A percentile compares a stretch with the other conserved stretches of the same genome.
These are phyloP conservation scores for Heritiera littoralis DNA, from an alignment of 345 rosid species.

Conservation along the genomic window DNA sequence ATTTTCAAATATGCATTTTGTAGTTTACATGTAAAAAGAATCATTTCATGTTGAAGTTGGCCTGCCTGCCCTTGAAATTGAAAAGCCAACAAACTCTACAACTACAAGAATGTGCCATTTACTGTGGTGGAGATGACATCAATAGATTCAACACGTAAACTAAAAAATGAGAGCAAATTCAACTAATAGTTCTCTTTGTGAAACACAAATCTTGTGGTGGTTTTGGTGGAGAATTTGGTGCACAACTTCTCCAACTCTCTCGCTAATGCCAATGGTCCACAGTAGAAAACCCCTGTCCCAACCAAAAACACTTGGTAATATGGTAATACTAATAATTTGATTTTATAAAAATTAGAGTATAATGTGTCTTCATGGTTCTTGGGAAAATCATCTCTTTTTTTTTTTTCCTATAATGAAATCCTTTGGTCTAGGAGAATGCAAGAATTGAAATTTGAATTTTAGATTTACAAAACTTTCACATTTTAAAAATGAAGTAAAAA, in stretches of 20 bases:
- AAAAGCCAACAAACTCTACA: background rate
- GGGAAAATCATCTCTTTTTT: too few relatives aligned
- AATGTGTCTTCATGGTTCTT: too few relatives aligned
- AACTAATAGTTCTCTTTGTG: conserved; percentile 56
- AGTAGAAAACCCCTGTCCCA: conserved; percentile 52
- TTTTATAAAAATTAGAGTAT: too few relatives aligned
- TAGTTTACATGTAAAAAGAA: background rate
- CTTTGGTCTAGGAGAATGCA: too few relatives aligned
- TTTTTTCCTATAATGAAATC: too few relatives aligned
- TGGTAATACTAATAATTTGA: too few relatives aligned
- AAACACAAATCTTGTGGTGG: conserved; percentile 52
- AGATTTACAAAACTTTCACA: too few relatives aligned
- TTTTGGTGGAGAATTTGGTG: conserved; percentile 51
- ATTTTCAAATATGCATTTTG: background rate
- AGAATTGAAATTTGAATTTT: too few relatives aligned
- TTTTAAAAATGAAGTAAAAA: too few relatives aligned
- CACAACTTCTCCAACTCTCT: conserved; percentile 50
- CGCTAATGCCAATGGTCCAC: conserved; percentile 49
- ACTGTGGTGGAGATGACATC: background rate
- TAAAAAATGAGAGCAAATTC: background rate
- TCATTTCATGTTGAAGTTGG: background rate
- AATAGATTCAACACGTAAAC: background rate
- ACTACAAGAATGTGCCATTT: background rate
- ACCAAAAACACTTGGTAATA: background rate
- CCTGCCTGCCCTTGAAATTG: background rate